Evolutionary conservation across 257 asterid species (phyloP).

Genomic region (Fraxinus anomala): DNA sequence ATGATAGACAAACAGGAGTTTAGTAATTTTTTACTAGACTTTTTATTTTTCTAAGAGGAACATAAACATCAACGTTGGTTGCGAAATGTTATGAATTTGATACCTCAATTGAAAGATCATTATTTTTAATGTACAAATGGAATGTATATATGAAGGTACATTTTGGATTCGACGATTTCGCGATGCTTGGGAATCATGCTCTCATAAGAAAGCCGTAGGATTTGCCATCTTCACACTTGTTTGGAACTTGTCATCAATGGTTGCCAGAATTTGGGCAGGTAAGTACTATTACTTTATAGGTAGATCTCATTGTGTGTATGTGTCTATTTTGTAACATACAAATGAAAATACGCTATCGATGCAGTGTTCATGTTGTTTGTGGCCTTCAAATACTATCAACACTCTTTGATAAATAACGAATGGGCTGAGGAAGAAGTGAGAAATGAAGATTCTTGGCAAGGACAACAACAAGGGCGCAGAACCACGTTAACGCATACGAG

Average conservation of each 20-base stretch:
- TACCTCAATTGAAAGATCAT: not conserved
- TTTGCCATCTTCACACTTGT: constrained; percentile 71
- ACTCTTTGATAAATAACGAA: constrained; percentile 43
- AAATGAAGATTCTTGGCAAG: constrained; percentile 27
- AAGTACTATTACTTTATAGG: not conserved
- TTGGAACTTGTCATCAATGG: constrained; percentile 72
- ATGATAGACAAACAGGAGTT: no score
- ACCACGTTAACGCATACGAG: constrained; percentile 28
- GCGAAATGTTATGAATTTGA: not conserved
- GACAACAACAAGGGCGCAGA: constrained; percentile 29
- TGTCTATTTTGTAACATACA: not conserved
- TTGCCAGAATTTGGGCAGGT: constrained; percentile 94
- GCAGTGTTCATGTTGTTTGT: constrained; percentile 89
- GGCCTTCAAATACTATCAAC: constrained; percentile 82
- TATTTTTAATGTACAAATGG: not conserved
- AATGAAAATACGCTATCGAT: not conserved
- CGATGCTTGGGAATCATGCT: constrained; percentile 81
- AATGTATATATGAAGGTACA: constrained; percentile 44
- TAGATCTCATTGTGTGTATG: not conserved
- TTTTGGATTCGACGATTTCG: constrained; percentile 69
- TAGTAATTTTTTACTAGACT: no score
- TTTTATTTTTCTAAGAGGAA: not conserved
- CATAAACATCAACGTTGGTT: not conserved
- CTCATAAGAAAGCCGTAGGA: constrained; percentile 85
- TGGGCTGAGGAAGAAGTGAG: constrained; percentile 36